These are phyloP conservation scores for Beta corolliflora DNA, from an alignment of 179 eudicot genomes.

Conservation along the genomic window DNA sequence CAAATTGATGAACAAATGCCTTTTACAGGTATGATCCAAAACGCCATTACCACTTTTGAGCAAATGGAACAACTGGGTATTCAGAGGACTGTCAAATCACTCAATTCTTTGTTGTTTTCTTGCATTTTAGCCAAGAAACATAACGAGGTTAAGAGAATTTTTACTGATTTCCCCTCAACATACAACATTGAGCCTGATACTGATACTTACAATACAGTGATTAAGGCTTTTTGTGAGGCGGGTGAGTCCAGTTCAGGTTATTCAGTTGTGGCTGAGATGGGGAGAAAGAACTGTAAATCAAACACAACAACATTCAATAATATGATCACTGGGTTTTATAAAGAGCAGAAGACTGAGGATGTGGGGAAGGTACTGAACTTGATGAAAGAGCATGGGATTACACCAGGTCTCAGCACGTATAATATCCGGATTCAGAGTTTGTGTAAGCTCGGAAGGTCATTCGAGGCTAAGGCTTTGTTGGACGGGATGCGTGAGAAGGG, in stretches of 20 bases:
- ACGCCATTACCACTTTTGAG: conserved; percentile 61
- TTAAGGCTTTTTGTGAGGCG: conserved; percentile 66
- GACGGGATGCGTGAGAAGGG: conserved; percentile 67
- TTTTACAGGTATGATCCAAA: conserved; percentile 50
- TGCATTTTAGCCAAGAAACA: conserved; percentile 59
- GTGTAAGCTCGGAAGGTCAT: conserved; percentile 68
- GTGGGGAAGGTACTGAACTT: conserved; percentile 68
- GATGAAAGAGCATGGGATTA: conserved; percentile 57
- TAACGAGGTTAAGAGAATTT: conserved; percentile 56
- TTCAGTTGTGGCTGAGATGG: conserved; percentile 76
- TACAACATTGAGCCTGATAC: conserved; percentile 54
- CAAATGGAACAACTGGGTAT: conserved; percentile 58
- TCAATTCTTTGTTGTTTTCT: conserved; percentile 69
- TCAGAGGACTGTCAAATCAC: conserved; percentile 52
- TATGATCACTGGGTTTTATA: conserved; percentile 74
- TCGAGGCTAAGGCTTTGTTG: conserved; percentile 77
- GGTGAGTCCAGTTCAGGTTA: conserved; percentile 61
- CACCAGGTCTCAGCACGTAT: conserved; percentile 47
- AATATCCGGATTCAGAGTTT: conserved; percentile 72
- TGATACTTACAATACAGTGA: conserved; percentile 66
- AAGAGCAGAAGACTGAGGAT: conserved; percentile 75
- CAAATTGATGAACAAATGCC: conserved; percentile 5
- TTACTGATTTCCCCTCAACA: conserved; percentile 56
- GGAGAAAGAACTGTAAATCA: conserved; percentile 55
- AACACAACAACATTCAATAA: conserved; percentile 51